Evolutionary conservation across 2,329 filamentous ascomycete species (phyloP).

Genomic region (Teratosphaeria viscida): DNA sequence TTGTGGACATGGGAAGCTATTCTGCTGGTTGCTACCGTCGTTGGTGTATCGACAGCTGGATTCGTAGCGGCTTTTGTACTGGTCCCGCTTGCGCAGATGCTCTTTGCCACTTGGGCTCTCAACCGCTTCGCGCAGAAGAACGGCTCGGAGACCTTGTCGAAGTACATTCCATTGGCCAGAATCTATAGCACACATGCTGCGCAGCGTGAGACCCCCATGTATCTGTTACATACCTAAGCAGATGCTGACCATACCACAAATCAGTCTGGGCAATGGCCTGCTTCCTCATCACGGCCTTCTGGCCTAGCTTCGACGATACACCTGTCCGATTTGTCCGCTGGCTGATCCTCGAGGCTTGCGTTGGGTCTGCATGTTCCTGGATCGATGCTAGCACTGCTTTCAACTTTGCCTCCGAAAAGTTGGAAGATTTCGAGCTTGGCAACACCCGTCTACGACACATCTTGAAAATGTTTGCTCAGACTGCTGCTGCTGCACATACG

Average conservation of each 20-base stretch:
- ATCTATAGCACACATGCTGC: conserved; percentile 10
- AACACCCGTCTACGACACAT: conserved; percentile 1
- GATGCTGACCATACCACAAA: no score
- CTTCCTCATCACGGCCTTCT: conserved; percentile 11
- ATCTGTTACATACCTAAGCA: no score
- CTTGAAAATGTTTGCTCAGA: conserved; percentile 2
- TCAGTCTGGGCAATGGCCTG: conserved; percentile 10
- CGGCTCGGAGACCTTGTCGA: conserved; percentile 3
- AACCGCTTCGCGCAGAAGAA: conserved; percentile 1
- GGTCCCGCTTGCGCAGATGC: conserved; percentile 13
- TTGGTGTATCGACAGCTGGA: conserved; percentile 5
- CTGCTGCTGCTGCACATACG: conserved; percentile 1
- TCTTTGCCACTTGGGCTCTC: conserved; percentile 5
- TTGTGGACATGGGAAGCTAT: conserved; percentile 2
- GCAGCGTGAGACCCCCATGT: neutral
- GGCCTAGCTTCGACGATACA: conserved; percentile 4
- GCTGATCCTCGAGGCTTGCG: conserved; percentile 7
- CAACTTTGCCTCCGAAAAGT: conserved; percentile 10
- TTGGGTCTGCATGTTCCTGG: conserved; percentile 12
- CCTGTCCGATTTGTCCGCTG: conserved; percentile 5
- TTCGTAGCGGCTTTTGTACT: conserved; percentile 10
- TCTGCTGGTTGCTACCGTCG: conserved; percentile 6
- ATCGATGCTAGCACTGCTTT: conserved; percentile 11
- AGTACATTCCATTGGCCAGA: conserved; percentile 8
- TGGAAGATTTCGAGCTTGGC: conserved; percentile 3